Evolutionary conservation across 768 basidiomycete species (phyloP).

Genomic region (Boletus bicolor): DNA sequence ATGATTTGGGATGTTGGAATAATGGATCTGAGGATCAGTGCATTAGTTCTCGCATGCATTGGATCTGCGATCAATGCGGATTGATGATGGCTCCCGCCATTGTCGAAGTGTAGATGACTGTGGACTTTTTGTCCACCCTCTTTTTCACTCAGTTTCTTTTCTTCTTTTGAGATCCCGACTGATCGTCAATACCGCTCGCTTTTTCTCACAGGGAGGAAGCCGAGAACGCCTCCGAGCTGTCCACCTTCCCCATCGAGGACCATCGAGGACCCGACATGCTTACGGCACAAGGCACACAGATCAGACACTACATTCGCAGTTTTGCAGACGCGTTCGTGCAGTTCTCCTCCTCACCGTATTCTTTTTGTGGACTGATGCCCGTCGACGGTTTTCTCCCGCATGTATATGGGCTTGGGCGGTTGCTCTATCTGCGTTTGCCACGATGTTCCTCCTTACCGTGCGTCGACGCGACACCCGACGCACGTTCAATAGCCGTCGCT

Average conservation of each 20-base stretch:
- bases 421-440: neutral
- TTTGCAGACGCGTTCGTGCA: conserved; percentile 73
- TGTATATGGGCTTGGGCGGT: neutral
- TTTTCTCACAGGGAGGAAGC: conserved; percentile 59
- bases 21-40: neutral
- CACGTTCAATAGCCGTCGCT: conserved; percentile 50
- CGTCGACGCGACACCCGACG: neutral
- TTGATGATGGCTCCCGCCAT: neutral
- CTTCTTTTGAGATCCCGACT: neutral
- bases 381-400: neutral
- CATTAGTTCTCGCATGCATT: neutral
- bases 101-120: neutral
- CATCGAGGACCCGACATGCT: conserved; percentile 53
- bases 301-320: conserved; percentile 59
- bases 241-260: conserved; percentile 34
- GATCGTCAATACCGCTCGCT: neutral
- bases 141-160: neutral
- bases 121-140: neutral
- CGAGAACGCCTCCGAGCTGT: conserved; percentile 72
- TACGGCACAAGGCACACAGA: conserved; percentile 56
- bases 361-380: neutral
- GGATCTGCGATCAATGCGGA: neutral
- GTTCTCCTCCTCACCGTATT: neutral
- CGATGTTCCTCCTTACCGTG: neutral
- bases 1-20: neutral